Conservation (phyloP, 1,284 basidiomycete species). For the Leccinum fallax region DNA sequence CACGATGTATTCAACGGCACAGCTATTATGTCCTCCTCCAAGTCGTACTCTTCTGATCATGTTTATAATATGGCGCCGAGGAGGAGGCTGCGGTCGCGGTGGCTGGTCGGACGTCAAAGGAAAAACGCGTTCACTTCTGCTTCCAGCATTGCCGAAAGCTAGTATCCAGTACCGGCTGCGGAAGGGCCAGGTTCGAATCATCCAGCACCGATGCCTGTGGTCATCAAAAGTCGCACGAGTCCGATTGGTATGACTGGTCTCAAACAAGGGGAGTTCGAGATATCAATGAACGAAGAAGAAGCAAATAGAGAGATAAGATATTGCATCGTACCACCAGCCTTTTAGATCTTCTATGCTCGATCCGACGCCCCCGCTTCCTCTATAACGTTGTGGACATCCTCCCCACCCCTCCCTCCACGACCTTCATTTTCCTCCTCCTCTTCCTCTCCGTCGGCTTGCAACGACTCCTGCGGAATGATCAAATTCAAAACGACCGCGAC, state of each 20-base stretch:
- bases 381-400: conserved; percentile 28
- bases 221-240: not conserved
- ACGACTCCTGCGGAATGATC: conserved; percentile 56
- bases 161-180: no score
- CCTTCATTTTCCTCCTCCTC: no score
- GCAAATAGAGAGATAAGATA: not conserved
- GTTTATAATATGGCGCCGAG: not conserved
- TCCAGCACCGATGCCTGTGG: not conserved
- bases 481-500: conserved; percentile 68
- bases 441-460: conserved; percentile 29
- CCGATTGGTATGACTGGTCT: not conserved
- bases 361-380: conserved; percentile 15
- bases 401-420: conserved; percentile 19
- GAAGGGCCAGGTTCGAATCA: not conserved
- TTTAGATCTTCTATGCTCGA: not conserved
- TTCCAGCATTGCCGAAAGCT: not conserved
- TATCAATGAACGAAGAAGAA: not conserved
- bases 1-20: conserved; percentile 21
- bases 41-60: not conserved
- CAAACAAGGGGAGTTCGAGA: not conserved
- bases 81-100: not conserved
- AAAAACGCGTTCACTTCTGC: not conserved
- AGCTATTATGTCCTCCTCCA: not conserved
- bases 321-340: not conserved
- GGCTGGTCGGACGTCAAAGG: not conserved